phyloP scores from a whole-genome alignment of 805 yeast species.

The Metschnikowia drakensbergensis region DNA sequence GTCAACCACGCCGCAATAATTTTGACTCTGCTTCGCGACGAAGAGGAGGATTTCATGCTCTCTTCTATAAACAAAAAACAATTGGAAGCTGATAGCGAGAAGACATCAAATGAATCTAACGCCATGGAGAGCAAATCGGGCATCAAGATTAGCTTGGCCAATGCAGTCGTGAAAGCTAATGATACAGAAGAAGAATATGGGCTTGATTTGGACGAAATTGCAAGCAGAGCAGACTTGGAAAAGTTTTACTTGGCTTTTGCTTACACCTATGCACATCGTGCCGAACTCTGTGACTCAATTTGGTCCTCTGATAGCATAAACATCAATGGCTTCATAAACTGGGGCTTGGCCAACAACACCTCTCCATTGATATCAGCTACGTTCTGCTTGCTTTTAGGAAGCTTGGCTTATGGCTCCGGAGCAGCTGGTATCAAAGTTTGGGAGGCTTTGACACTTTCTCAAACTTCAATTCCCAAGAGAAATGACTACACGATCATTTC shows the following conservation, averaged over 20 bases:
- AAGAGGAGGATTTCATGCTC: slow-evolving; percentile 67
- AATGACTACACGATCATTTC: slow-evolving; percentile 46
- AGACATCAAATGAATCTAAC: slow-evolving; percentile 1
- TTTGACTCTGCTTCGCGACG: slow-evolving; percentile 62
- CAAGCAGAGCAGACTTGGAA: slow-evolving; percentile 81
- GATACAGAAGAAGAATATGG: slow-evolving; percentile 10
- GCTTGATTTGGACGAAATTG: slow-evolving; percentile 55
- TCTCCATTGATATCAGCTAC: slow-evolving; percentile 81
- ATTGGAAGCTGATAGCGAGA: slow-evolving; percentile 35
- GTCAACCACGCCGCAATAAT: slow-evolving; percentile 63
- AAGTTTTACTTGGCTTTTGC: slow-evolving; percentile 76
- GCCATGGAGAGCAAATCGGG: background rate
- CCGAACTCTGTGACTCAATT: slow-evolving; percentile 52
- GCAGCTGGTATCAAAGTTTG: slow-evolving; percentile 44
- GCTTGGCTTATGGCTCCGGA: slow-evolving; percentile 60
- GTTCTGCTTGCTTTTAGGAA: slow-evolving; percentile 72
- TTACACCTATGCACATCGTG: slow-evolving; percentile 61
- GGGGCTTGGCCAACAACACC: slow-evolving; percentile 78
- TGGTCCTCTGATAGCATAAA: slow-evolving; percentile 57
- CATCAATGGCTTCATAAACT: slow-evolving; percentile 73
- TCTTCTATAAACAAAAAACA: slow-evolving; percentile 39
- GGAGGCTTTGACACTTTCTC: slow-evolving; percentile 33
- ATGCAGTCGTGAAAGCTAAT: background rate
- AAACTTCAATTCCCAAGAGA: slow-evolving; percentile 26
- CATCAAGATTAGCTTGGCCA: background rate